phyloP scores from a whole-genome alignment of 176 grass and related monocot species.

The Musa troglodytarum region DNA sequence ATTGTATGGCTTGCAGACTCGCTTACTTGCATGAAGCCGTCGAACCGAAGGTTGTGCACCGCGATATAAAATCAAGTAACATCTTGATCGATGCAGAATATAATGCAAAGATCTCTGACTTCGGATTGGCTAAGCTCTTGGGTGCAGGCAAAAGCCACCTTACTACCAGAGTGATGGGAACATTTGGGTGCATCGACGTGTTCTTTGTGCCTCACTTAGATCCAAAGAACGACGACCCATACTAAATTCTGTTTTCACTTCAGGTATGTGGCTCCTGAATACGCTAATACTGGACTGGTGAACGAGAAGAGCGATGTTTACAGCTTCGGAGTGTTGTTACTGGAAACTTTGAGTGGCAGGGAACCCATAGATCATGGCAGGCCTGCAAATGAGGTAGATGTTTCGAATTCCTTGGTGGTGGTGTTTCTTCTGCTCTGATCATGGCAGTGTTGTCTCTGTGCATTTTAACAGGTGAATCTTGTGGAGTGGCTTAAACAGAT shows the following conservation, averaged over 20 bases:
- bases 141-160: constrained; percentile 80
- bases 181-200: constrained; percentile 56
- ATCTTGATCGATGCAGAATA: constrained; percentile 84
- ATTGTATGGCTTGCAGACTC: constrained; percentile 38
- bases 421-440: no score
- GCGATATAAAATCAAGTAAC: constrained; percentile 98
- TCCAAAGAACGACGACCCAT: no score
- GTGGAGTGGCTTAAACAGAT: constrained; percentile 95
- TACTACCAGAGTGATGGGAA: constrained; percentile 97
- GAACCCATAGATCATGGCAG: constrained; percentile 82
- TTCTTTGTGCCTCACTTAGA: neutral
- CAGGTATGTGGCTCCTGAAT: constrained; percentile 96
- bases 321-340: constrained; percentile 88
- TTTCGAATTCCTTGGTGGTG: neutral
- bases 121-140: constrained; percentile 90
- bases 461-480: constrained; percentile 56
- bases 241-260: neutral
- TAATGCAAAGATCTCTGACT: constrained; percentile 90
- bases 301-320: constrained; percentile 98
- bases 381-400: constrained; percentile 59
- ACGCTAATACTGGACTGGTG: constrained; percentile 80
- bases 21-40: constrained; percentile 95
- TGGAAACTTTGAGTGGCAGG: constrained; percentile 76
- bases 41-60: constrained; percentile 91
- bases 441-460: no score